Conservation (phyloP, 257 asterid species). For the Misopates orontium region DNA sequence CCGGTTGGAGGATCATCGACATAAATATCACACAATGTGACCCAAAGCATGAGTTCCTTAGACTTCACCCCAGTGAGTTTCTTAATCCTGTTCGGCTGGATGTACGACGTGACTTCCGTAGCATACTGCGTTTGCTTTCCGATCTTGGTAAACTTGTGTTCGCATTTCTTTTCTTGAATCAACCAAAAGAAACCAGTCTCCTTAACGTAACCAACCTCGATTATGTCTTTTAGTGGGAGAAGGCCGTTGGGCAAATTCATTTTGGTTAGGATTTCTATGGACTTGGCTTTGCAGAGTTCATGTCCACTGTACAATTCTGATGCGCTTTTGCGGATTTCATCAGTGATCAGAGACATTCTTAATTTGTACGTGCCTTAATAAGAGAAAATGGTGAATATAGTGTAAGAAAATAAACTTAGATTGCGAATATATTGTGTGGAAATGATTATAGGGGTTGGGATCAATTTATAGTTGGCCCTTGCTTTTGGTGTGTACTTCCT, state of each 20-base stretch:
- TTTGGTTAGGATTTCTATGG: conserved; percentile 27
- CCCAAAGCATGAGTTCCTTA: conserved; percentile 39
- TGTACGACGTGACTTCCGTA: conserved; percentile 36
- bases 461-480: too few species aligned
- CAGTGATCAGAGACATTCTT: conserved; percentile 21
- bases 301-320: conserved; percentile 39
- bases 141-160: conserved; percentile 33
- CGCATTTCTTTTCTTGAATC: conserved; percentile 32
- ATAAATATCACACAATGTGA: conserved; percentile 25
- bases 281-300: conserved; percentile 39
- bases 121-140: conserved; percentile 28
- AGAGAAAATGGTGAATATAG: too few species aligned
- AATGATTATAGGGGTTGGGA: too few species aligned
- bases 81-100: conserved; percentile 33
- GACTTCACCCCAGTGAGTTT: conserved; percentile 37
- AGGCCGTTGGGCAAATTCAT: conserved; percentile 39
- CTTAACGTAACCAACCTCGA: conserved; percentile 35
- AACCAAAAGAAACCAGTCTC: conserved; percentile 44
- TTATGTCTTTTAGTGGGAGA: conserved; percentile 35
- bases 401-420: too few species aligned
- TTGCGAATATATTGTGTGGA: too few species aligned
- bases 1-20: conserved; percentile 30
- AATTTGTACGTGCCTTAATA: too few species aligned
- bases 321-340: conserved; percentile 17
- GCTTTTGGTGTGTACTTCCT: too few species aligned